Base-by-base conservation (phyloP, 768 basidiomycete species). In the Amanita rimosa region DNA sequence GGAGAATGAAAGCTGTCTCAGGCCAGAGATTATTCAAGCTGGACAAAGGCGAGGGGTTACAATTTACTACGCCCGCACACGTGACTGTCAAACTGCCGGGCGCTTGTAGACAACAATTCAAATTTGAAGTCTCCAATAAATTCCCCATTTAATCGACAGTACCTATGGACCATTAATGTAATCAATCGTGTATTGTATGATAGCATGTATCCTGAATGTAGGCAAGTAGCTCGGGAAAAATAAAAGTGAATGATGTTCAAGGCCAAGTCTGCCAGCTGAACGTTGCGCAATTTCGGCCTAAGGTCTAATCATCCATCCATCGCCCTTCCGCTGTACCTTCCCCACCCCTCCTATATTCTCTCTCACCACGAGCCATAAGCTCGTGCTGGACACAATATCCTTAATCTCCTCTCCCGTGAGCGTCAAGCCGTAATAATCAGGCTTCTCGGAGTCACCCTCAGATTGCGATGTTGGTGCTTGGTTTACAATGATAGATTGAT, bases 311-410 rank as follows among this genome's bases (percentile, higher is more conserved):
- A 79, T 67, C 85, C 83, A 87, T 22, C 84, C 85, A 55, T 85
- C 82, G 16, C 85, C 85, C 61, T 85, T 87, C 64, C 87, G 68
- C 53, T 68, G 77, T 34, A 84, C 82, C 64, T 77, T 82, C 6
- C 88, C 91, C 35, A 94, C 75, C 2, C 93, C 93, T 1, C 90
- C 90, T 62, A 95, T 89, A n/a, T 82, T 82, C 63, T 97, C 92
- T 43, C 94, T 72, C 2, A 94, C 91, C 16, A 92, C 83, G 45
- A 97, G 65, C 92, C 93, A 97, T 62, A 96, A 67, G 4, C 81
- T 87, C 0, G 89, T 95, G 35, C 80, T 83, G 56, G 84, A 88
- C 49, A 95, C 80, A 14, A 89, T 73, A 66, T 97, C 94, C 67
- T 96, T 94, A 65, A 96, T 83, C 64, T 94, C 90, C 66, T 95